Percentiles rank a stretch among this genome's conserved stretches.
Evolutionary conservation across 148 eudicot genomes (phyloP).

Genomic region (Rhododendron vialii): DNA sequence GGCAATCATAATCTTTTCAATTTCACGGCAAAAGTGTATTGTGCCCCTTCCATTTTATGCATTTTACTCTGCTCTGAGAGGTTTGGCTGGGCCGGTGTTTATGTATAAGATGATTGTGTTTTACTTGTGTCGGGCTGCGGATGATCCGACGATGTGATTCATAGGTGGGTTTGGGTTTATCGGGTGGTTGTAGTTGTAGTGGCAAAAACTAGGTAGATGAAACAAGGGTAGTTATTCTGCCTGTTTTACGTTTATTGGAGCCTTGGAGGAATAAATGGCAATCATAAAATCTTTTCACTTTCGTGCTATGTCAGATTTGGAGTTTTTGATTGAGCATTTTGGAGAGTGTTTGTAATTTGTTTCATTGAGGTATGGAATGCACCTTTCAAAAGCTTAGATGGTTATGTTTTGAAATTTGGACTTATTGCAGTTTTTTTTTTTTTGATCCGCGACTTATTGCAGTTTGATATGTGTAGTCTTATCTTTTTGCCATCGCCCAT

Average conservation of each 20-base stretch:
- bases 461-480: neutral
- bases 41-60: constrained; percentile 65
- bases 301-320: neutral
- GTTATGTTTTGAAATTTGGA: neutral
- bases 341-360: neutral
- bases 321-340: neutral
- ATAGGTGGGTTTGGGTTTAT: constrained; percentile 63
- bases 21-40: constrained; percentile 19
- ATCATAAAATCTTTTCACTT: neutral
- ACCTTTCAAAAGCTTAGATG: neutral
- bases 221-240: neutral
- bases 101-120: constrained; percentile 45
- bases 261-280: neutral
- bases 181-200: constrained; percentile 49
- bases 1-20: neutral
- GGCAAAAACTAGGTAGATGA: constrained; percentile 44
- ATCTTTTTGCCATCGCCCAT: neutral
- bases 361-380: neutral
- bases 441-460: neutral
- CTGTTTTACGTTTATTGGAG: neutral
- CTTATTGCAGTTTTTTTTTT: neutral
- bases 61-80: constrained; percentile 51
- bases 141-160: constrained; percentile 38
- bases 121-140: constrained; percentile 45
- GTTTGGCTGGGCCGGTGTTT: constrained; percentile 57